phyloP scores from a whole-genome alignment of 805 yeast genomes.

The Yueomyces sinensis region DNA sequence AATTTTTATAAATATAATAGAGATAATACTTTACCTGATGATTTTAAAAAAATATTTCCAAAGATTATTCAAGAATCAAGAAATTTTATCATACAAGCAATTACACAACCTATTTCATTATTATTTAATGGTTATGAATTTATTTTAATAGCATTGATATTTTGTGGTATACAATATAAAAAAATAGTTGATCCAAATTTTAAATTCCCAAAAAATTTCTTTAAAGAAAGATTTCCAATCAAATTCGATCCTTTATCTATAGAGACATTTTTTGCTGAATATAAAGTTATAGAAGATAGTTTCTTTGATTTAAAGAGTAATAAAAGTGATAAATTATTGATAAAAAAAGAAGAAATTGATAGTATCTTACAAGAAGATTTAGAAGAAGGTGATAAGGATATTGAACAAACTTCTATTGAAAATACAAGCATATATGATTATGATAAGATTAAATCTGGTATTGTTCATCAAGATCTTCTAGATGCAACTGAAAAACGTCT shows the following conservation, averaged over 20 bases:
- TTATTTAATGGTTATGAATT: conserved; percentile 23
- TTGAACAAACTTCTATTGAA: neutral
- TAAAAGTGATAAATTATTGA: conserved; percentile 19
- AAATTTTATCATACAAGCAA: conserved; percentile 23
- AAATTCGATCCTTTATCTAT: conserved; percentile 10
- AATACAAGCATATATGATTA: conserved; percentile 11
- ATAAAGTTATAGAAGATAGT: conserved; percentile 20
- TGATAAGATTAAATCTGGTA: conserved; percentile 16
- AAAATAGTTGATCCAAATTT: conserved; percentile 14
- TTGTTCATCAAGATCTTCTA: conserved; percentile 18
- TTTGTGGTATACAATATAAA: conserved; percentile 21
- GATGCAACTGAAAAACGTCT: conserved; percentile 18
- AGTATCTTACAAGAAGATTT: conserved; percentile 15
- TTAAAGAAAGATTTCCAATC: conserved; percentile 17
- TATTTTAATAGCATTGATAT: conserved; percentile 18
- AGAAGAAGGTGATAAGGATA: neutral
- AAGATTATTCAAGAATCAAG: conserved; percentile 22
- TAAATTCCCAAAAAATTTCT: conserved; percentile 21
- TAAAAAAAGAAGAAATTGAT: conserved; percentile 12
- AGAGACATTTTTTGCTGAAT: conserved; percentile 17
- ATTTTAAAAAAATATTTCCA: conserved; percentile 19
- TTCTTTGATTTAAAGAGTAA: conserved; percentile 24
- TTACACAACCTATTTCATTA: conserved; percentile 25
- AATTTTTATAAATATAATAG: conserved; percentile 20
- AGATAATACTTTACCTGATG: conserved; percentile 16